These are phyloP conservation scores for Hygrophoropsis aurantiaca DNA, from an alignment of 768 basidiomycete species.

Conservation along the genomic window DNA sequence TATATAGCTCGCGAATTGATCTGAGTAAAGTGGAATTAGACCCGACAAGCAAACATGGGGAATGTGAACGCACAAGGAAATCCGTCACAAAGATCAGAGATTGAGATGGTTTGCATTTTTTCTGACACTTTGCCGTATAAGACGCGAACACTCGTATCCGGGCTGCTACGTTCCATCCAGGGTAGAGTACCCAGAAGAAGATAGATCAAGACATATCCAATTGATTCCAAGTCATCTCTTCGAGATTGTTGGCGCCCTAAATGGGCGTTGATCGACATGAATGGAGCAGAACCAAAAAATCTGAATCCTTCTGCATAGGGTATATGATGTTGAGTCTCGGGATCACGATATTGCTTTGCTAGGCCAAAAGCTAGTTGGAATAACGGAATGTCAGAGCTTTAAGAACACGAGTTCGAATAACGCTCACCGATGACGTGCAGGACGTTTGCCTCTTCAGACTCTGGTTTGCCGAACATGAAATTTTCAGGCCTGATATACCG, in stretches of 20 bases:
- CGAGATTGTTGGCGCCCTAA: conserved; percentile 93
- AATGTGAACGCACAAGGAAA: conserved; percentile 69
- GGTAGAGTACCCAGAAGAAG: conserved; percentile 95
- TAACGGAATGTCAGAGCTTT: conserved; percentile 1
- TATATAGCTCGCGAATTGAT: too few relatives aligned
- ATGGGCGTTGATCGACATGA: conserved; percentile 99
- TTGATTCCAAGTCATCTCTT: conserved; percentile 92
- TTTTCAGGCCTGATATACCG: conserved; percentile 99
- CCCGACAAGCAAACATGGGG: conserved; percentile 1
- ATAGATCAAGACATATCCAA: conserved; percentile 99
- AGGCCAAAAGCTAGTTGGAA: conserved; percentile 84
- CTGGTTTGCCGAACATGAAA: conserved; percentile 93
- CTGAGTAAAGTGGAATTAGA: conserved; percentile 1
- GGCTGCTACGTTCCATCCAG: conserved; percentile 97
- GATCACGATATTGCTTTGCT: conserved; percentile 99
- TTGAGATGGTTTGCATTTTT: conserved; percentile 94
- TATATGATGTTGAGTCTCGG: conserved; percentile 95
- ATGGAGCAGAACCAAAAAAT: conserved; percentile 92
- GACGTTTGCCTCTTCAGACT: conserved; percentile 85
- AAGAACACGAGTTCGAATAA: conserved; percentile 5
- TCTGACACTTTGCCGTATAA: conserved; percentile 99
- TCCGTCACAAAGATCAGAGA: conserved; percentile 91
- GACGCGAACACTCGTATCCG: conserved; percentile 99
- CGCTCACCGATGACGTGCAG: conserved; percentile 83
- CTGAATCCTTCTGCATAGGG: conserved; percentile 99